Conservation (phyloP, 2,329 filamentous ascomycete genomes). For the Plenodomus biglobosus region DNA sequence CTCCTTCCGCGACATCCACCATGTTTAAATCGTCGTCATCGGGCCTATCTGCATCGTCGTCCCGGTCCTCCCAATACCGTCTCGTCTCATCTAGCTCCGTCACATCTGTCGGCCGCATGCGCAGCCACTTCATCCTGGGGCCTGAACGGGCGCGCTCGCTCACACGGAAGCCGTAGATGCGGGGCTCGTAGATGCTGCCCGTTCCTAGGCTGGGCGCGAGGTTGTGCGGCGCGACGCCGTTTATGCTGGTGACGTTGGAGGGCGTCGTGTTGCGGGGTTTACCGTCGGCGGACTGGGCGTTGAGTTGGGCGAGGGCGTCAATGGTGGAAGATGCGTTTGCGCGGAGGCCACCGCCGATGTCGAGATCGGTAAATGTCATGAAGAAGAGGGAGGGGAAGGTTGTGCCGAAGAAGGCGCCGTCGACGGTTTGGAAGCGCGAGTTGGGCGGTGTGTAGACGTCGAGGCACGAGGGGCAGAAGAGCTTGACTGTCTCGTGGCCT, state of each 20-base stretch:
- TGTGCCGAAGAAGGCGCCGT: slow-evolving; percentile 96
- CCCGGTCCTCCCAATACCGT: slow-evolving; percentile 47
- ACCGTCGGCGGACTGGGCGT: slow-evolving; percentile 38
- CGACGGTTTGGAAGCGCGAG: slow-evolving; percentile 94
- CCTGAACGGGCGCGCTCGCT: slow-evolving; percentile 87
- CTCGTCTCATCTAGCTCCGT: slow-evolving; percentile 76
- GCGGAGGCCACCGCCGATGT: slow-evolving; percentile 72
- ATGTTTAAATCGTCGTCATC: slow-evolving; percentile 45
- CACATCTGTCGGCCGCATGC: slow-evolving; percentile 77
- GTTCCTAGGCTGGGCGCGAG: slow-evolving; percentile 83
- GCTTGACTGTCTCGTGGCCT: slow-evolving; percentile 95
- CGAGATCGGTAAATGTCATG: slow-evolving; percentile 96
- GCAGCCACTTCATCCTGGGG: slow-evolving; percentile 95
- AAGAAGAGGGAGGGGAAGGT: slow-evolving; percentile 97
- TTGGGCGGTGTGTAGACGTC: slow-evolving; percentile 98
- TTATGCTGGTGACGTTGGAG: slow-evolving; percentile 57
- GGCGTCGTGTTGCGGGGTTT: slow-evolving; percentile 40
- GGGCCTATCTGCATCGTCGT: slow-evolving; percentile 42
- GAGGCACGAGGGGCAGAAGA: slow-evolving; percentile 95
- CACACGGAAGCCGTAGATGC: slow-evolving; percentile 95
- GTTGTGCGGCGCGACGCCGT: slow-evolving; percentile 84
- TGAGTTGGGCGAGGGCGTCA: slow-evolving; percentile 39
- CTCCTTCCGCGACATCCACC: slow-evolving; percentile 40
- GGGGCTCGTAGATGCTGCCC: slow-evolving; percentile 86
- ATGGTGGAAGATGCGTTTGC: slow-evolving; percentile 48